Evolutionary conservation across 129 eudicot genomes (phyloP), one percentile per base, ranked within the genome.

Genomic region (Logfia minima): DNA sequence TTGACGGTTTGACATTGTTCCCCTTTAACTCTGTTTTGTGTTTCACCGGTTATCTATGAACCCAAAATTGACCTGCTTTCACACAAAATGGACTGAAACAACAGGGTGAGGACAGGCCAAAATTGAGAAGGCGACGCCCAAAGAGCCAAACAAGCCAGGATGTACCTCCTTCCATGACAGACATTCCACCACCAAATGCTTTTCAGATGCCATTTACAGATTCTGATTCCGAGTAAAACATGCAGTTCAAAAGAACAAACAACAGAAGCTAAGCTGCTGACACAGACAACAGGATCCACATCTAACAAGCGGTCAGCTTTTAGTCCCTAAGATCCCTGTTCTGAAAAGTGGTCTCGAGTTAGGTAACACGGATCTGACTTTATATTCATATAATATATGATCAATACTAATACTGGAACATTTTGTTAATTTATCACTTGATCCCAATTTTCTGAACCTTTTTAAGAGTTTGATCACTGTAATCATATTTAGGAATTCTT

Each of bases 161-260:
- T 17, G 22, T 76, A 60, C 86, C 92, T 19, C 91, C 97, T 52
- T 83, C 97, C 29, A 70, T 92, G 28, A 91, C 92, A 1, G 97
- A 95, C 68, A 71, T 67, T 82, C 90, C 82, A 66, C 97, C 96
- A 16, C 84, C 80, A 53, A 80, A 95, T 85, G 93, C 99, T 70
- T 68, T 78, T 55, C 99, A 91, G 82, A 64, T 85, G 83, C 83
- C 87, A 37, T 85, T 86, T 45, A 82, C 97, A 0, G 99, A 92
- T 84, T 87, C 99, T 8, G 97, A 89, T 76, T 77, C 93, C 2
- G 93, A 84, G 22, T 87, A 93, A 74, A 67, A 70, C 75, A 17
- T 23, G 23, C 29, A 11, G 75, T 66, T 71, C 4, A 65, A 63
- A 66, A 19, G 8, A 37, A 43, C 31, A 66, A 28, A 45, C 43